Evolutionary conservation across 768 basidiomycete genomes (phyloP), one percentile per base, ranked within the genome.

Genomic region (Boletus speciosus): DNA sequence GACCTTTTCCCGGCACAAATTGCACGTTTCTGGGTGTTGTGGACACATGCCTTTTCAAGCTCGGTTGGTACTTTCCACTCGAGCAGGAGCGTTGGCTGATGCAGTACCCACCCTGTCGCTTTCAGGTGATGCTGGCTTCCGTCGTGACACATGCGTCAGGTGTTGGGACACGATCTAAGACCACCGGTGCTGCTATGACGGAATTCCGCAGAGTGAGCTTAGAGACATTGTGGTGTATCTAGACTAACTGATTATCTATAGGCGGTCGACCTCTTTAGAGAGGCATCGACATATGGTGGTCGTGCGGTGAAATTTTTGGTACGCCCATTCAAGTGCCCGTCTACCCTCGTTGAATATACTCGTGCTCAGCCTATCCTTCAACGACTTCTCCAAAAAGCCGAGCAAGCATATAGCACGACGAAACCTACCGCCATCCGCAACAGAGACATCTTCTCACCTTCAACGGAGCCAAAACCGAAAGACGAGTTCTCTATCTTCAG

Each of bases 401-500:
- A 82, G 52, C 66, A 78, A 31, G 70, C 76, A 2, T 81, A 78
- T 60, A 70, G 73, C 59, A 79, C 69, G 31, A 80, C 81, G 6
- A 71, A 77, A 34, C 73, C 79, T 8, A 64, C 75, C 2, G 70
- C 69, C 45, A 71, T 76, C 47, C 77, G 75, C 15, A 77, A 76
- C 58, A 56, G 35, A 27, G 83, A 86, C 68, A 85, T 86, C 29
- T 88, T 88, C 67, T 72, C 76, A 21, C 73, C 79, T 9, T 79
- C 83, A 0, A 57, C 71, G 12, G 57, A 66, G 11, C 70, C 72
- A 25, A 79, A 78, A 37, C 68, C 72, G n/a, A 78, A 82, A 51
- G 88, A 90, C 64, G 87, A 89, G 62, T 70, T 90, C 23, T 80
- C 82, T 6, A 86, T 90, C 25, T 90, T 90, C 66, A 82, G 86